Evolutionary conservation across 164 flowering plant species (phyloP).

Genomic region (Nelumbo lutea): DNA sequence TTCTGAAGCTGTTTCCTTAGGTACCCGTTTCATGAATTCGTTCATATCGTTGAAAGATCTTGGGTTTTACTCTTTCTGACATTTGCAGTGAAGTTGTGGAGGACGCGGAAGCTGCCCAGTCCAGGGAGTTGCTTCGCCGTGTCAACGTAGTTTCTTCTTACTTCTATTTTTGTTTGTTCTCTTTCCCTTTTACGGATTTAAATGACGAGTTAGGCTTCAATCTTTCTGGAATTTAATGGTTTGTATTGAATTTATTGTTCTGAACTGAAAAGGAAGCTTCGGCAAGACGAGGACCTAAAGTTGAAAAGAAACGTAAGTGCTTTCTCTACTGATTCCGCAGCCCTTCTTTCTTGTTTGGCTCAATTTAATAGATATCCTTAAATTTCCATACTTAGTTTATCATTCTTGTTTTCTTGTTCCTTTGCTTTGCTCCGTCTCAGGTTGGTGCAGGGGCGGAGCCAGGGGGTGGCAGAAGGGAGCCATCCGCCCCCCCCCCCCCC

Average conservation of each 20-base stretch:
- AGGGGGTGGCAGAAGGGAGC: no score
- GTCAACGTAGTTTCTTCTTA: conserved; percentile 8
- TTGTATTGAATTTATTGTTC: not conserved
- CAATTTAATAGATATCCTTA: no score
- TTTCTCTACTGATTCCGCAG: not conserved
- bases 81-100: conserved; percentile 11
- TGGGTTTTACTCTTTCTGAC: not conserved
- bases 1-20: conserved; percentile 5
- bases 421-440: no score
- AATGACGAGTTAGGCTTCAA: no score
- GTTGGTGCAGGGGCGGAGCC: no score
- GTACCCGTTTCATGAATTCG: conserved; percentile 12
- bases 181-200: no score
- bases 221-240: not conserved
- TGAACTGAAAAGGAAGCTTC: conserved; percentile 6
- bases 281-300: conserved; percentile 10
- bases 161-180: not conserved
- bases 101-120: conserved; percentile 13
- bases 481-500: no score
- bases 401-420: no score
- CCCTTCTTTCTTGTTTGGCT: no score
- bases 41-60: no score
- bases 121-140: conserved; percentile 13
- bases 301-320: conserved; percentile 17
- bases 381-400: no score